These are phyloP conservation scores for Botryobasidium botryosum DNA, from an alignment of 768 basidiomycete genomes.

Conservation along the genomic window DNA sequence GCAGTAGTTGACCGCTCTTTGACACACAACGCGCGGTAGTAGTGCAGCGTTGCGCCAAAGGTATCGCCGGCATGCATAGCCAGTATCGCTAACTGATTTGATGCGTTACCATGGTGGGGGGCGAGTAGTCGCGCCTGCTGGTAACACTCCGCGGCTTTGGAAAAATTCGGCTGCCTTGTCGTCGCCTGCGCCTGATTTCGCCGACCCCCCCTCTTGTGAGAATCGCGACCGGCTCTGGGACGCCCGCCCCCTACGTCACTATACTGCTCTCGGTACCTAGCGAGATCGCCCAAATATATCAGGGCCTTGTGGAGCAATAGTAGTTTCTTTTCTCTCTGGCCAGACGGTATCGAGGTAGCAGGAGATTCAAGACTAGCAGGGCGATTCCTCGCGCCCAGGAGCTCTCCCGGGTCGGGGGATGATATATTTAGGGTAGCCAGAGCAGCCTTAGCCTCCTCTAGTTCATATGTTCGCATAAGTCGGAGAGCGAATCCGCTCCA, in stretches of 20 bases:
- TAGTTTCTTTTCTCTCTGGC: constrained; percentile 46
- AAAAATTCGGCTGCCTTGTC: no score
- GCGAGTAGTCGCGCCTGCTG: constrained; percentile 67
- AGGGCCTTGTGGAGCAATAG: constrained; percentile 72
- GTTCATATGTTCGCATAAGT: constrained; percentile 49
- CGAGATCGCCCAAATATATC: constrained; percentile 86
- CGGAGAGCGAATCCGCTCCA: constrained; percentile 70
- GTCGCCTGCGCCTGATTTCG: no score
- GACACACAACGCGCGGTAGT: constrained; percentile 84
- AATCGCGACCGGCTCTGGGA: constrained; percentile 34
- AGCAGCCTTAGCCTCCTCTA: constrained; percentile 44
- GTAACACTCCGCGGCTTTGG: constrained; percentile 65
- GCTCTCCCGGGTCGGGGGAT: constrained; percentile 1
- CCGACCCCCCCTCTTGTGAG: no score
- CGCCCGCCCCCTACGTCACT: constrained; percentile 42
- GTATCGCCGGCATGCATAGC: constrained; percentile 68
- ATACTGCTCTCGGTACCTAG: constrained; percentile 84
- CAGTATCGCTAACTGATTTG: constrained; percentile 90
- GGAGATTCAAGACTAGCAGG: constrained; percentile 15
- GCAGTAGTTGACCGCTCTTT: constrained; percentile 75
- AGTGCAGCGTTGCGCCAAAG: constrained; percentile 68
- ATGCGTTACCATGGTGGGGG: constrained; percentile 85
- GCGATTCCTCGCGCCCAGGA: neutral
- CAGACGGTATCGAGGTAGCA: constrained; percentile 26
- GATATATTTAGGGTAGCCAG: constrained; percentile 41